Base-by-base conservation (phyloP, 257 asterid species). In the Capsicum chinense region DNA sequence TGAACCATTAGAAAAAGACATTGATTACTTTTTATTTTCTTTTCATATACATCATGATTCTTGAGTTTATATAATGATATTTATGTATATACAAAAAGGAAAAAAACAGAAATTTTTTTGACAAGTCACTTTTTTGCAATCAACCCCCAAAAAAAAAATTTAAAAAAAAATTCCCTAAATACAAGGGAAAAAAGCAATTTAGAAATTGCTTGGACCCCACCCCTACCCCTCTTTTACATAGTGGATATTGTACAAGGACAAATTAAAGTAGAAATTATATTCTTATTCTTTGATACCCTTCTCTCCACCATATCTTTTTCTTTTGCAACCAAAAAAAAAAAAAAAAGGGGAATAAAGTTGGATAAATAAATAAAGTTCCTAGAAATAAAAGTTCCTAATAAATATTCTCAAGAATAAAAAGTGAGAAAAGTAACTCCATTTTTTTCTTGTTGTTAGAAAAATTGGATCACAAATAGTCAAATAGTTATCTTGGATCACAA, bases 231-330 rank as follows among this genome's bases (percentile, higher is more conserved):
- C 64, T 81, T 87, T 84, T 66, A 79, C 79, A 54, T 71, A 71
- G 90, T 87, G 90, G 88, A 80, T 48, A 74, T 79, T 80, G 59
- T 57, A 54, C 70, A 58, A 47, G 15, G 68, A 79, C 56, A 78
- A 9, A 56, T 21, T 21, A 67, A 62, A 19, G 9, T 16, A 60
- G 33, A 83, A 83, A 87, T 26, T 26, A 26, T 26, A 26, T 85
- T 85, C 90, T 73, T 87, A 87, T 87, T 87, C 90, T 52, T 85
- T 87, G 89, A 85, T 85, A 54, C 89, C 83, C 80, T 84, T 82
- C 57, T 79, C 67, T 85, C 86, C 74, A 42, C 86, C 80, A 86
- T 76, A 35, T 71, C 64, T 50, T 83, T 56, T 56, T 10, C 60
- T 71, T 21, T 79, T 84, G 54, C 48, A 54, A 76, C 70, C 33